phyloP scores from a whole-genome alignment of 2,329 filamentous ascomycete species.

The Nemania sp. region DNA sequence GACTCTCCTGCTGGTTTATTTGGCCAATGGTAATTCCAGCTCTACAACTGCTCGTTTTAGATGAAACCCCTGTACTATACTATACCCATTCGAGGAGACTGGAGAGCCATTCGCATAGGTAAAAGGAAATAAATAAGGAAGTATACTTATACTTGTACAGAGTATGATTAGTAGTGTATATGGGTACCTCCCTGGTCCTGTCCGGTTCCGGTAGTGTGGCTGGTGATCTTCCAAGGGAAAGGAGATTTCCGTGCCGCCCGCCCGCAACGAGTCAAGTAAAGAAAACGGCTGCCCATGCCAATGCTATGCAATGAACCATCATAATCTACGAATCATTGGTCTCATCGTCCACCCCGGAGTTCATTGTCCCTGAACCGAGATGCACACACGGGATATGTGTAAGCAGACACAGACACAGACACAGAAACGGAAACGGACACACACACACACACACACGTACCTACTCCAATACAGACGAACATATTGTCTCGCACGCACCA shows the following conservation, averaged over 20 bases:
- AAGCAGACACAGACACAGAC: background rate
- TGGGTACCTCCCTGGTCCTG: no score
- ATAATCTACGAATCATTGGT: conserved; percentile 27
- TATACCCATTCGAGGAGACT: no score
- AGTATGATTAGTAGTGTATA: no score
- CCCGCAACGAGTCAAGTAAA: conserved; percentile 12
- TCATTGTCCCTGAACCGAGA: conserved; percentile 23
- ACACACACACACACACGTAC: background rate
- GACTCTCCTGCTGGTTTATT: no score
- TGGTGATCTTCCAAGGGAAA: conserved; percentile 15
- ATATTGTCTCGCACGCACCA: no score
- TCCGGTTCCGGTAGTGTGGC: conserved; percentile 19
- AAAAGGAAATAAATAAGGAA: no score
- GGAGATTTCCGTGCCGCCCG: conserved; percentile 18
- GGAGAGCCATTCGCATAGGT: no score
- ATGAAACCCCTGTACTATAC: background rate
- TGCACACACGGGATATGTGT: conserved; percentile 22
- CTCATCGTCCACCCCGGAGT: conserved; percentile 19
- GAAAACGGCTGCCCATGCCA: conserved; percentile 6
- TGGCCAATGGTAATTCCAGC: no score
- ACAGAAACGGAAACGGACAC: background rate
- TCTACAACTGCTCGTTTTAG: no score
- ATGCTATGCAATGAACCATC: conserved; percentile 20
- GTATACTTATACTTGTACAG: no score
- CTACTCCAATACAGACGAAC: no score